These are phyloP conservation scores for Malus hybrid DNA, from an alignment of 331 rosid genomes.

Conservation along the genomic window DNA sequence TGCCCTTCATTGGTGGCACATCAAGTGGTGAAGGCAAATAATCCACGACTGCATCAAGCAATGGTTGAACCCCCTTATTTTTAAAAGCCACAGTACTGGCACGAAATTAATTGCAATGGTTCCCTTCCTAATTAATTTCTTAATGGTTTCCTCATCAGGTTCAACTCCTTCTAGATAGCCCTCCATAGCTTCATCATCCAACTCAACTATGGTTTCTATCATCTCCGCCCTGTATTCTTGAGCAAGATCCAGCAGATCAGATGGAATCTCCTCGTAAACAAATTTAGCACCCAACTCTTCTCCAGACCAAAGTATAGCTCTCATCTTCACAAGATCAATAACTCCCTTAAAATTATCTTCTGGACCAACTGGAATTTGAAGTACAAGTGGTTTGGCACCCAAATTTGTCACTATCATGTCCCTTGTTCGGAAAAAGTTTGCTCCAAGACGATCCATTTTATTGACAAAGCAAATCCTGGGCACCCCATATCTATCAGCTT, in stretches of 20 bases:
- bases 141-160: constrained; percentile 71
- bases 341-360: constrained; percentile 85
- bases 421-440: constrained; percentile 81
- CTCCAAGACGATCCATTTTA: constrained; percentile 98
- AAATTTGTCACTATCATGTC: constrained; percentile 89
- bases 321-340: constrained; percentile 83
- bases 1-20: constrained; percentile 85
- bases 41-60: constrained; percentile 93
- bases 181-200: constrained; percentile 87
- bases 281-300: constrained; percentile 96
- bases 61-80: constrained; percentile 96
- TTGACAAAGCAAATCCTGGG: constrained; percentile 93
- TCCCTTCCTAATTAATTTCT: constrained; percentile 72
- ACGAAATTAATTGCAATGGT: constrained; percentile 60
- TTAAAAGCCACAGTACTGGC: constrained; percentile 87
- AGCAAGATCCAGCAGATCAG: constrained; percentile 63
- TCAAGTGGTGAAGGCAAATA: constrained; percentile 91
- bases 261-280: constrained; percentile 62
- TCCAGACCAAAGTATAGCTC: constrained; percentile 88
- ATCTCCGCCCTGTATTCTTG: constrained; percentile 57
- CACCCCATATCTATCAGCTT: constrained; percentile 91
- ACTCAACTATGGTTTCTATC: constrained; percentile 73
- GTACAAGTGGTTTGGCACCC: constrained; percentile 91
- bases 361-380: constrained; percentile 80
- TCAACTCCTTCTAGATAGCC: constrained; percentile 83